Conservation (phyloP, 257 asterid genomes). For the Solanum arcanum region DNA sequence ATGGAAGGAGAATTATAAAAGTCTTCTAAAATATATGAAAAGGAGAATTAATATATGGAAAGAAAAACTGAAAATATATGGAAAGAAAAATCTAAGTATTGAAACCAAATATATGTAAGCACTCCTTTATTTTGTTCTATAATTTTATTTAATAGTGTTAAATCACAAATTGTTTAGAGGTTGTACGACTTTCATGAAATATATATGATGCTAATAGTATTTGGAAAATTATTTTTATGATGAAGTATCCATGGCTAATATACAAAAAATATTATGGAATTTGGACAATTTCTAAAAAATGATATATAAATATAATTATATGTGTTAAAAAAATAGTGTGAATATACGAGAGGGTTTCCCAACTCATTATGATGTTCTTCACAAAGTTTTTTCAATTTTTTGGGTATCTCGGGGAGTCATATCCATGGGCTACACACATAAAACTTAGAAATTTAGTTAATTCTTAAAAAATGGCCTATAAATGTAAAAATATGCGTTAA, state of each 20-base stretch:
- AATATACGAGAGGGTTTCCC: too few relatives aligned
- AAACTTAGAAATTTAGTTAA: too few relatives aligned
- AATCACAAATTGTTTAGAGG: background rate
- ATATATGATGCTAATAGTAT: background rate
- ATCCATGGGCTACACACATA: too few relatives aligned
- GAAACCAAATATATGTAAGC: background rate
- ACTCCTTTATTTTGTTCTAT: background rate
- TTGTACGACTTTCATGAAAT: background rate
- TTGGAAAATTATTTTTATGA: background rate
- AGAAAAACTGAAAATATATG: background rate
- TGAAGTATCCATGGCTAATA: background rate
- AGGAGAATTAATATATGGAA: background rate
- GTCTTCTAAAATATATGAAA: background rate
- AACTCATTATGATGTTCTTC: too few relatives aligned
- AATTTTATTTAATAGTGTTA: background rate
- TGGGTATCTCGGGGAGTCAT: too few relatives aligned
- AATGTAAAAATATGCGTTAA: too few relatives aligned
- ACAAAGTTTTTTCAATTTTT: too few relatives aligned
- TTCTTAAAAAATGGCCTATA: too few relatives aligned
- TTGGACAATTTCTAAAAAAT: too few relatives aligned
- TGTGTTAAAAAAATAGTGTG: too few relatives aligned
- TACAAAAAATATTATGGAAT: too few relatives aligned
- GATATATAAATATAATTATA: too few relatives aligned
- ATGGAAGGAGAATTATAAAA: background rate
- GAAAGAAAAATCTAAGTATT: background rate